phyloP scores from a whole-genome alignment of 257 asterid genomes.

The Handroanthus guayacan region DNA sequence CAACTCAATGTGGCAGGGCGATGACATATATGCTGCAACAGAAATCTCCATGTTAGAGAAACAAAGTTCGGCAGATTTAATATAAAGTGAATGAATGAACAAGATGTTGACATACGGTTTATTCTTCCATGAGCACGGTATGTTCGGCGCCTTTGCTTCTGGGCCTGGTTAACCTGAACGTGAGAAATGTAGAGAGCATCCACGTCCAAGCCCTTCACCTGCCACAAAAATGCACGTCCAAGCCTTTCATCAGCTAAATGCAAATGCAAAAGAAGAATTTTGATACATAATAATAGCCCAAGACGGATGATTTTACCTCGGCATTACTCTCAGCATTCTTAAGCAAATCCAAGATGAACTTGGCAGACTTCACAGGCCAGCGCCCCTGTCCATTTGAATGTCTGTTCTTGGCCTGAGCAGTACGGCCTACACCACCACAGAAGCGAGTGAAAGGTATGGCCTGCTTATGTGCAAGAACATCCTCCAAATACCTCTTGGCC shows the following conservation, averaged over 20 bases:
- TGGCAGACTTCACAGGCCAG: conserved; percentile 83
- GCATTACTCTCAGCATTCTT: conserved; percentile 85
- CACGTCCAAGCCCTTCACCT: conserved; percentile 95
- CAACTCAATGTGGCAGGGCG: conserved; percentile 91
- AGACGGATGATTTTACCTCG: conserved; percentile 46
- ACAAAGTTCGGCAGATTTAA: not conserved
- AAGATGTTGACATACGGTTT: conserved; percentile 51
- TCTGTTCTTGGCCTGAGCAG: conserved; percentile 78
- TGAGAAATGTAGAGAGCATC: conserved; percentile 89
- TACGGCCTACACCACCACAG: conserved; percentile 78
- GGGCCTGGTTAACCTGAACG: conserved; percentile 92
- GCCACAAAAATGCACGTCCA: not conserved
- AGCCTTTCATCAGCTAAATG: not conserved
- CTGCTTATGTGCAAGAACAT: conserved; percentile 72
- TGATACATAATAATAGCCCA: not conserved
- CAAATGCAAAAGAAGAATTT: no score
- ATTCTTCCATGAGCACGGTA: conserved; percentile 89
- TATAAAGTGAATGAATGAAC: not conserved
- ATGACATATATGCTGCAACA: conserved; percentile 80
- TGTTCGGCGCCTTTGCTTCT: conserved; percentile 87
- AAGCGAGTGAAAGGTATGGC: conserved; percentile 80
- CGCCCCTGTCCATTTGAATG: conserved; percentile 82
- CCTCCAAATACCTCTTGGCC: conserved; percentile 72
- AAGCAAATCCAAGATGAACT: conserved; percentile 67
- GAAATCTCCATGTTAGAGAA: not conserved